A percentile compares a stretch with the other conserved stretches of the same genome.
Conservation (phyloP, 208 protist genomes). For the Entamoeba histolytica region DNA sequence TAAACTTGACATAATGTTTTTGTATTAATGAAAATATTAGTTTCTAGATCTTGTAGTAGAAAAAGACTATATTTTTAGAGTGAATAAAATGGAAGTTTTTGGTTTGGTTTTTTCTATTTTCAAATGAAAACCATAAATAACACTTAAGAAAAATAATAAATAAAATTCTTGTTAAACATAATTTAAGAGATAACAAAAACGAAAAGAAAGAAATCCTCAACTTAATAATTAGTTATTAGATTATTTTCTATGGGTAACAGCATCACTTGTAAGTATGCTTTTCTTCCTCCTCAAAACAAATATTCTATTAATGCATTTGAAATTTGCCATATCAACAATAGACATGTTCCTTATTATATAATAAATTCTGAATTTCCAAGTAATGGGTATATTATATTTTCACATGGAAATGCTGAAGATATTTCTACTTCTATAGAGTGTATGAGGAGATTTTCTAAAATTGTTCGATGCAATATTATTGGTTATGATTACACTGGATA, state of each 20-base stretch:
- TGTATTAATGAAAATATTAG: not conserved
- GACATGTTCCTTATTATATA: not conserved
- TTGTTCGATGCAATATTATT: not conserved
- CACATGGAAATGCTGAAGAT: not conserved
- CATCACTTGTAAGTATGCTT: not conserved
- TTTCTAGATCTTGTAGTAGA: not conserved
- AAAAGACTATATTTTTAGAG: too few species aligned
- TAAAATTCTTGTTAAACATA: too few species aligned
- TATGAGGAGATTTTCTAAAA: not conserved
- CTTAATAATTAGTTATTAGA: too few species aligned
- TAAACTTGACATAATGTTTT: not conserved
- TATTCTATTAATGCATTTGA: not conserved
- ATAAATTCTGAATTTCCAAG: not conserved
- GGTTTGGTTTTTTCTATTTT: too few species aligned
- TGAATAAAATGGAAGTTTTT: too few species aligned
- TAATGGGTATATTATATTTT: not conserved
- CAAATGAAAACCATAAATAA: too few species aligned
- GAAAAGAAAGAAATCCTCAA: too few species aligned
- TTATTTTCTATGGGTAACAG: not conserved
- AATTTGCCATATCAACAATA: not conserved
- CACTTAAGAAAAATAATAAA: too few species aligned
- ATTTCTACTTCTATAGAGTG: not conserved
- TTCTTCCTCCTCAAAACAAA: not conserved
- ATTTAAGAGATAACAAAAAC: too few species aligned
- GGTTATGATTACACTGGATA: not conserved